Evolutionary conservation across 83 land plant genomes (phyloP), one percentile per base, ranked within the genome.

Genomic region (Isoetes engelmannii): DNA sequence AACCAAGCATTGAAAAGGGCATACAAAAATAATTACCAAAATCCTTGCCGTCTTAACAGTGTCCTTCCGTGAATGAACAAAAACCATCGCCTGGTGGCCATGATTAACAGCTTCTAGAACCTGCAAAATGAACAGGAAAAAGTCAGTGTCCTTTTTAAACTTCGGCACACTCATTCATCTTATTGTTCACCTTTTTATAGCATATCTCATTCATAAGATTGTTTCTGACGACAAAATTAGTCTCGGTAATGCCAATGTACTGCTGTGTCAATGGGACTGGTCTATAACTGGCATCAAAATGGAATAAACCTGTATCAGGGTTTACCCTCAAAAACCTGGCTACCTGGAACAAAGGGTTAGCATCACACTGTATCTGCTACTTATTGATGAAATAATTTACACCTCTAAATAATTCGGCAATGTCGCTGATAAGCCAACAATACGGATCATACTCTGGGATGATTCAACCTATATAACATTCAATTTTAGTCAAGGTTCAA

Each of bases 191-290:
- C 94, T 95, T 95, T 42, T 84, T 82, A 59, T 91, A 91, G 80
- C 99, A 95, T 55, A 95, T 84, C 63, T 85, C 85, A 72, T 91
- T 91, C 80, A 95, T 74, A 44, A 95, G 65, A 61, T 79, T 76
- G 73, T 83, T 89, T 17, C 89, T 84, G 48, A 78, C 79, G 12
- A 69, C 63, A 76, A 84, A 91, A 67, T 91, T 92, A 17, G 73
- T 83, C 76, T 91, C 99, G 75, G 76, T 85, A n/a, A 95, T 77
- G 57, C 99, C 99, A 57, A 95, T 86, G 67, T 95, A 95, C 69
- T 88, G 90, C 45, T 95, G 99, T n/a, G 90, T 84, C 68, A 95
- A 91, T 57, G 99, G 99, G 47, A 95, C 97, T 4, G 99, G 99
- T 53, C 99, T 93, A 55, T 88, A 95, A 73, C 86, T 88, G 15